phyloP scores from a whole-genome alignment of 2,329 filamentous ascomycete species.

The Exophiala sp. region DNA sequence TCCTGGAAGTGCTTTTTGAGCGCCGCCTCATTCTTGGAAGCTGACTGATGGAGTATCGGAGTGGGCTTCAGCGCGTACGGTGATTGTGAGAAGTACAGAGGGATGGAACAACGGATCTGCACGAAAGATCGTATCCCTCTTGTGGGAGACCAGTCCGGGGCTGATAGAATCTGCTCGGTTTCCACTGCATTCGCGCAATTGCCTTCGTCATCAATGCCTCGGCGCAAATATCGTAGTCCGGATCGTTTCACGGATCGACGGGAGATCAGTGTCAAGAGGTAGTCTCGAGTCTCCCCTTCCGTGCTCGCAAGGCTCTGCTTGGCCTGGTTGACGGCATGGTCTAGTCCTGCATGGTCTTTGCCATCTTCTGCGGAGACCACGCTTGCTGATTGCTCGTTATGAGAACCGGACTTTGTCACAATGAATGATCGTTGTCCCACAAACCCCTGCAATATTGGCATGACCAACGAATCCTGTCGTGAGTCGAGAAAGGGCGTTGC shows the following conservation, averaged over 20 bases:
- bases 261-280: conserved; percentile 86
- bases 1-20: conserved; percentile 73
- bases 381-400: conserved; percentile 27
- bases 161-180: conserved; percentile 86
- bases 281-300: conserved; percentile 41
- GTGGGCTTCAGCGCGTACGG: conserved; percentile 89
- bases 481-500: conserved; percentile 65
- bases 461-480: conserved; percentile 63
- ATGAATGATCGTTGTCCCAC: conserved; percentile 79
- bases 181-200: conserved; percentile 86
- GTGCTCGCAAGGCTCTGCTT: conserved; percentile 28
- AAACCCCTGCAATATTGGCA: conserved; percentile 91
- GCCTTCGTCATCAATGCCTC: conserved; percentile 85
- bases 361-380: conserved; percentile 34
- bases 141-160: conserved; percentile 56
- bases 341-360: conserved; percentile 34
- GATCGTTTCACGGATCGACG: conserved; percentile 78
- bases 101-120: conserved; percentile 85
- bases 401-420: conserved; percentile 47
- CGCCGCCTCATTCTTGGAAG: conserved; percentile 69
- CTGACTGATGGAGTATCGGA: conserved; percentile 73
- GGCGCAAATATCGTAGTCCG: conserved; percentile 80
- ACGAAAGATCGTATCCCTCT: conserved; percentile 72
- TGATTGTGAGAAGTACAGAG: conserved; percentile 89
- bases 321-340: conserved; percentile 15